These are phyloP conservation scores for Lycium barbarum DNA, from an alignment of 257 asterid genomes.

Conservation along the genomic window DNA sequence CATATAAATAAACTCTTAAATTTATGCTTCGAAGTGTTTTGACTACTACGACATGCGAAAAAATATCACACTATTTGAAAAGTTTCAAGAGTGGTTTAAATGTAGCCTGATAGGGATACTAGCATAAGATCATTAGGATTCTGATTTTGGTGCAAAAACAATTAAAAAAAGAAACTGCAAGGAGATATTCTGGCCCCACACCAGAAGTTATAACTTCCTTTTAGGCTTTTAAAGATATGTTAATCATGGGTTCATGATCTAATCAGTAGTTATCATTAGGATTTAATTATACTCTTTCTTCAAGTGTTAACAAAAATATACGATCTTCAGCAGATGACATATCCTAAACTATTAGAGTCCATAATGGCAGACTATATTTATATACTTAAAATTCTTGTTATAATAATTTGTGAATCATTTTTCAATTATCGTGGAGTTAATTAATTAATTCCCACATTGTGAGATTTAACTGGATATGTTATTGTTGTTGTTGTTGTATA, in stretches of 20 bases:
- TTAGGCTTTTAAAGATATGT: slow-evolving; percentile 33
- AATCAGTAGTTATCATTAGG: slow-evolving; percentile 32
- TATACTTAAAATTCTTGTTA: background rate
- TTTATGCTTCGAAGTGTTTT: background rate
- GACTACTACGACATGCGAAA: background rate
- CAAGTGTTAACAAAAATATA: slow-evolving; percentile 4
- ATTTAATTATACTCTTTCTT: slow-evolving; percentile 7
- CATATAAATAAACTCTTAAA: background rate
- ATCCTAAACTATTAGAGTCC: background rate
- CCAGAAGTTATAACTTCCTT: slow-evolving; percentile 38
- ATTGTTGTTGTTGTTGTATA: too few species aligned
- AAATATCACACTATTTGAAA: slow-evolving; percentile 15
- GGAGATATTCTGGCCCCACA: slow-evolving; percentile 52
- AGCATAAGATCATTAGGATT: slow-evolving; percentile 49
- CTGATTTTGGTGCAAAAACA: slow-evolving; percentile 46
- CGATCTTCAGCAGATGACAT: background rate
- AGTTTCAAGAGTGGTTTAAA: slow-evolving; percentile 48
- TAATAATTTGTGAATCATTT: background rate
- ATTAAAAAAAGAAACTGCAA: slow-evolving; percentile 39
- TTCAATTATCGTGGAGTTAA: background rate
- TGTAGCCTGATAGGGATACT: slow-evolving; percentile 45
- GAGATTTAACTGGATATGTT: too few species aligned
- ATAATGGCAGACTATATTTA: background rate
- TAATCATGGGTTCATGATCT: slow-evolving; percentile 34
- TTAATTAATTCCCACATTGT: too few species aligned